phyloP scores from a whole-genome alignment of 2,329 filamentous ascomycete genomes.

The Neocucurbitaria cava region DNA sequence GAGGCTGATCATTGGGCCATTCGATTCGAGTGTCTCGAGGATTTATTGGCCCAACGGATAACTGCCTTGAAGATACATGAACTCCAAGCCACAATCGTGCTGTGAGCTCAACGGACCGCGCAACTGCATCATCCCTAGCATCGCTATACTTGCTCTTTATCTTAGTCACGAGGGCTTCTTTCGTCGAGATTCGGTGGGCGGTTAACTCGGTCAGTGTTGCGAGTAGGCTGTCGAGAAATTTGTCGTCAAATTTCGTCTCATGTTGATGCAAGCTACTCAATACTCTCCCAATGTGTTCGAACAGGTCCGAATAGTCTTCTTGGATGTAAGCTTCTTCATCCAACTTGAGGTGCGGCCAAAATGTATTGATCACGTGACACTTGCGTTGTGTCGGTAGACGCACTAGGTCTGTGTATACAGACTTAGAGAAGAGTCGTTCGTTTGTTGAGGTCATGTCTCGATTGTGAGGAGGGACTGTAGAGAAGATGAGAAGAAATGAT shows the following conservation, averaged over 20 bases:
- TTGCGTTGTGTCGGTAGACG: not conserved
- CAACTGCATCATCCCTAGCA: not conserved
- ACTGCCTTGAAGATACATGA: conserved; percentile 3
- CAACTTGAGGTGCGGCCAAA: conserved; percentile 11
- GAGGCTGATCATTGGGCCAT: conserved; percentile 7
- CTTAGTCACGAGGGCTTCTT: not conserved
- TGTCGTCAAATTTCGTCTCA: not conserved
- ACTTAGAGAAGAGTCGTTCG: not conserved
- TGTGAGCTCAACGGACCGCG: conserved; percentile 12
- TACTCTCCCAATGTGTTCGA: conserved; percentile 8
- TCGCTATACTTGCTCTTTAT: conserved; percentile 2
- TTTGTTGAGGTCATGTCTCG: not conserved
- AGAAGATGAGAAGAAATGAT: no score
- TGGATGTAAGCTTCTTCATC: not conserved
- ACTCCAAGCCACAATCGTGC: conserved; percentile 13
- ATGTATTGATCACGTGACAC: conserved; percentile 8
- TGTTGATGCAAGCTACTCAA: conserved; percentile 4
- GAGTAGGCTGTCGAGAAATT: conserved; percentile 5
- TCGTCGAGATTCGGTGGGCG: not conserved
- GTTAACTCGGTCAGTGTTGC: not conserved
- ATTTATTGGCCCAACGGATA: conserved; percentile 4
- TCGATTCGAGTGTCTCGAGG: conserved; percentile 5
- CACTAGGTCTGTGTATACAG: not conserved
- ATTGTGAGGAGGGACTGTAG: no score
- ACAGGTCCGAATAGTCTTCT: conserved; percentile 8